Evolutionary conservation across 73 alveolate species (phyloP), one percentile per base, ranked within the genome.

Genomic region (Diophrys appendiculata): DNA sequence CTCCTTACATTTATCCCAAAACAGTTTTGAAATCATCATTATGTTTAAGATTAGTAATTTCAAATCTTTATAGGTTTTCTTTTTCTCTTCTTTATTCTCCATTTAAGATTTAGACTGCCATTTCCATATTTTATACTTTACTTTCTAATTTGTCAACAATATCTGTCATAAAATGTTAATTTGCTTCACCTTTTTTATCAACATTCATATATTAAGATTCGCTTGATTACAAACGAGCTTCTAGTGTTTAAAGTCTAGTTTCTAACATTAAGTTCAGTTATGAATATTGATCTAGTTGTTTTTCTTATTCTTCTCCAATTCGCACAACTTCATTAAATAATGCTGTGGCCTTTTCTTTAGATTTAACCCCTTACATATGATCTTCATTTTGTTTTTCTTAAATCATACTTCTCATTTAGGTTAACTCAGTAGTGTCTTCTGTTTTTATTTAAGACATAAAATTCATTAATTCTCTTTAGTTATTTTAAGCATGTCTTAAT

Each of bases 301-400:
- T 86, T 60, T 86, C 93, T 35, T 79, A 34, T 24, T 79, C 83
- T 86, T 86, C 82, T 0, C 93, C 93, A 0, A 86, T 74, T 53
- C 93, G 55, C 23, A 79, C 89, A 0, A 86, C 93, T 52, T 86
- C 93, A 24, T 84, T 84, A 68, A 86, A 80, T 52, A 86, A 73
- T 3, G 73, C 93, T 3, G 87, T 84, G 52, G 77, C 28, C 52
- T 80, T 86, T 64, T 80, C 89, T 52, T 86, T 86, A 22, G 35
- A 32, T 33, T 79, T 67, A 33, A 73, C 33, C 8, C 74, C 25
- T 0, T 69, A 68, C 18, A 78, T 64, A 35, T 84, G 88, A 53
- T 84, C 92, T n/a, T 84, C 92, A 70, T 83, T 84, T 22, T 67
- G 2, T 53, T 79, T 78, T n/a, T 84, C 92, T 55, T 84, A 75